Evolutionary conservation across 2,329 filamentous ascomycete species (phyloP).

Genomic region (Diaporthe citriasiana): DNA sequence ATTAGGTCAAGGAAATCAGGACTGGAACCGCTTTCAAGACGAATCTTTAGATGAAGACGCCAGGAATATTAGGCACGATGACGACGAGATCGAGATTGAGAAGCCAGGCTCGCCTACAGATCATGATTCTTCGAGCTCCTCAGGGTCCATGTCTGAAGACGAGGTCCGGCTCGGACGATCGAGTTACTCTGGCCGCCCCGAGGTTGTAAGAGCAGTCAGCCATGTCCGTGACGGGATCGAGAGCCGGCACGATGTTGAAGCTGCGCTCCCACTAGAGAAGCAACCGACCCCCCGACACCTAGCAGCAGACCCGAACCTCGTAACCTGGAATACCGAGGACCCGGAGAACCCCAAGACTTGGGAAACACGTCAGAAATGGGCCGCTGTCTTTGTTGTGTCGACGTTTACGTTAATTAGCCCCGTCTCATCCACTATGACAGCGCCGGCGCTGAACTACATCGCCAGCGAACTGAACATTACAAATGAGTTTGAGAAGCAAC

Average conservation of each 20-base stretch:
- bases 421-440: conserved; percentile 62
- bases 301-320: conserved; percentile 39
- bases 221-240: conserved; percentile 58
- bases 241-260: conserved; percentile 54
- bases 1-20: not conserved
- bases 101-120: conserved; percentile 20
- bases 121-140: not conserved
- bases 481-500: conserved; percentile 54
- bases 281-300: conserved; percentile 31
- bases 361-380: conserved; percentile 44
- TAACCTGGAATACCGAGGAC: conserved; percentile 45
- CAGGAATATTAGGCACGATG: not conserved
- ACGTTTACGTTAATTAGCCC: conserved; percentile 67
- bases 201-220: conserved; percentile 53
- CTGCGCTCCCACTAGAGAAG: conserved; percentile 46
- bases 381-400: conserved; percentile 53
- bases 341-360: conserved; percentile 47
- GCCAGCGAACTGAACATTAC: conserved; percentile 58
- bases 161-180: not conserved
- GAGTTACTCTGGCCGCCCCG: conserved; percentile 21
- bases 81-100: conserved; percentile 11
- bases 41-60: not conserved
- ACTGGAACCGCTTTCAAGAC: not conserved
- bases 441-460: conserved; percentile 53
- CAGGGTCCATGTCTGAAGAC: conserved; percentile 16